Evolutionary conservation across 306 rosid genomes (phyloP), one percentile per base, ranked within the genome.

Genomic region (Hylodesmum podocarpum): DNA sequence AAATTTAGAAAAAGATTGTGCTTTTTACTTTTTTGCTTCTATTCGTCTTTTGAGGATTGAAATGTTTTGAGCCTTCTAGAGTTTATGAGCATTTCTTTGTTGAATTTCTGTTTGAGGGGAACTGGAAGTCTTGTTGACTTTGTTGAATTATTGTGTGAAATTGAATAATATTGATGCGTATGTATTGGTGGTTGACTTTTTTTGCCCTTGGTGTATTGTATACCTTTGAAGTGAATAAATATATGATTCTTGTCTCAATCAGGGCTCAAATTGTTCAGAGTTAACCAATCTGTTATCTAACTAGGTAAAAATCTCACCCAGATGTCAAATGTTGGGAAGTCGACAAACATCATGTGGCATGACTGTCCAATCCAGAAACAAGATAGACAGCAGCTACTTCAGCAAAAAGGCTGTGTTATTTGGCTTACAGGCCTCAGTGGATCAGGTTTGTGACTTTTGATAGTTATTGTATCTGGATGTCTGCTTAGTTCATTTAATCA

Each of bases 361-460:
- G 89, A 86, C 65, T 71, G 92, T 69, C 82, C 93, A 9, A 79
- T 95, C 73, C 96, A 85, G 82, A 95, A 89, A 71, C 83, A 13
- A 47, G 97, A 95, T 70, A 89, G 97, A 81, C 89, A 95, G 84
- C 75, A 78, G 63, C 84, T 95, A 39, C 96, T 90, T 80, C 85
- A 88, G 88, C 99, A 95, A 76, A 95, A 81, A 75, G 99, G 99
- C 54, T 95, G 99, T 82, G 99, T 89, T 83, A 83, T 95, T 78
- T 95, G 99, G 99, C 83, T 95, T 68, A 95, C 99, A 31, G 99
- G 99, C 76, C 97, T 95, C 71, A 92, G 99, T 79, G 99, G 99
- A 78, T 95, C 99, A 90, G 99, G 97, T 95, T 87, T 77, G 96
- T 82, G 62, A 37, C 64, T 64, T 63, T 46, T 16, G 15, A 41